Base-by-base conservation (phyloP, 2,329 filamentous ascomycete genomes). In the Fusarium miscanthi region DNA sequence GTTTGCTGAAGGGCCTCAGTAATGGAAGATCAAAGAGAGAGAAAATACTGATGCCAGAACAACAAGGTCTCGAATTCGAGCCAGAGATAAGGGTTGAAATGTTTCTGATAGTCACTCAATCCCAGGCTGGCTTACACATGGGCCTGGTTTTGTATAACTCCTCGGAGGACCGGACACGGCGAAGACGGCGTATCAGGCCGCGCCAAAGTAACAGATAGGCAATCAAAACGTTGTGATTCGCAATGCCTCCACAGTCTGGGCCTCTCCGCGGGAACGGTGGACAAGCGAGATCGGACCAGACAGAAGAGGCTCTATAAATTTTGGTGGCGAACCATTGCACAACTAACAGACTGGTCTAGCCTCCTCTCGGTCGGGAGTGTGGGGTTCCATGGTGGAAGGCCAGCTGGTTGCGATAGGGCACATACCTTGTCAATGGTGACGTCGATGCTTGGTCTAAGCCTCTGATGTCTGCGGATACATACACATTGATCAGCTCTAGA, bases 161-260 rank as follows among this genome's bases (percentile, higher is more conserved):
- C 63, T 76, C 74, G 74, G 74, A 67, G 67, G 53, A 43, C 52
- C 64, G 52, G 60, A 66, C 48, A 48, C 59, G 51, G 65, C 69
- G 60, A 70, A 63, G 48, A 56, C 56, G 63, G 63, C 43, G 62
- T 49, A 69, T 70, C 43, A 70, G 48, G 19, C 59, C 53, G 66
- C 59, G 59, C 49, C 59, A 60, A 57, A 59, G 33, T 57, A 51
- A 53, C 33, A 27, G 66, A 70, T 70, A 72, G 63, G 76, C 78
- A 81, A 80, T 81, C 52, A 77, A 76, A 78, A 59, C 72, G 68
- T 38, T 73, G 67, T 73, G 79, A 81, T 81, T 81, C 76, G 76
- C 78, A 81, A 81, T 80, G 75, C 53, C 45, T 62, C 48, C 54
- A 57, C 40, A n/a, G 35, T 37, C 49, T n/a, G 23, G 19, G 23